These are phyloP conservation scores for Papiliotrema fonsecae DNA, from an alignment of 1,284 basidiomycete genomes.

Conservation along the genomic window DNA sequence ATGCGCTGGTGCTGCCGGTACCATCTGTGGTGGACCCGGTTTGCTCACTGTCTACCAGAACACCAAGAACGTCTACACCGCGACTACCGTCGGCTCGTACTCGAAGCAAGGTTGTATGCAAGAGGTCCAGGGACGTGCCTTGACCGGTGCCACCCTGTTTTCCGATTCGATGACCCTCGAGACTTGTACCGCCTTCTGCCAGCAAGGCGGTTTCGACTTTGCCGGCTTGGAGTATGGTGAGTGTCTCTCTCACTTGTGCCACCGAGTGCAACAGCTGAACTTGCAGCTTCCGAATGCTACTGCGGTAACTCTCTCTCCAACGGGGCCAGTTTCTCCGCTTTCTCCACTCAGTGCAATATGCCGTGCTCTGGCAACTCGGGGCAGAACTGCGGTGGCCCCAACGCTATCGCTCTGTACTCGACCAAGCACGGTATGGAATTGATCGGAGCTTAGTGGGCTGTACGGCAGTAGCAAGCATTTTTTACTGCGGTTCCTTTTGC, in stretches of 20 bases:
- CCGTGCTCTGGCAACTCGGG: not conserved
- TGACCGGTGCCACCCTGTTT: constrained; percentile 6
- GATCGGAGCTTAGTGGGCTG: too few species aligned
- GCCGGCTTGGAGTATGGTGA: constrained; percentile 12
- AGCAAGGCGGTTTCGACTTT: constrained; percentile 9
- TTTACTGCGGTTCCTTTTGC: too few species aligned
- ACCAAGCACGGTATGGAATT: too few species aligned
- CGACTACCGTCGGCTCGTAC: not conserved
- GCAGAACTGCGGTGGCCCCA: not conserved
- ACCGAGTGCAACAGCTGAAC: too few species aligned
- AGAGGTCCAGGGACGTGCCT: not conserved
- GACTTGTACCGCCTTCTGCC: constrained; percentile 15
- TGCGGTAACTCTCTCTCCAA: constrained; percentile 14
- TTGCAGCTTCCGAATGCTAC: constrained; percentile 13
- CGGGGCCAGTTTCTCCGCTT: constrained; percentile 6
- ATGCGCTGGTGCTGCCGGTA: constrained; percentile 24
- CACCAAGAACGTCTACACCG: constrained; percentile 41
- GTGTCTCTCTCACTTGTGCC: too few species aligned
- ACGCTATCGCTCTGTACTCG: not conserved
- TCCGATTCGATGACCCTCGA: not conserved
- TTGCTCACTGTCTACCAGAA: not conserved
- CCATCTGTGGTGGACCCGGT: constrained; percentile 32
- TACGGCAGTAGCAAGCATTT: too few species aligned
- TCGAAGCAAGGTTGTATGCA: not conserved
- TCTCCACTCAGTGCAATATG: not conserved